These are phyloP conservation scores for Cutaneotrichosporon cyanovorans DNA, from an alignment of 1,284 basidiomycete species.

Conservation along the genomic window DNA sequence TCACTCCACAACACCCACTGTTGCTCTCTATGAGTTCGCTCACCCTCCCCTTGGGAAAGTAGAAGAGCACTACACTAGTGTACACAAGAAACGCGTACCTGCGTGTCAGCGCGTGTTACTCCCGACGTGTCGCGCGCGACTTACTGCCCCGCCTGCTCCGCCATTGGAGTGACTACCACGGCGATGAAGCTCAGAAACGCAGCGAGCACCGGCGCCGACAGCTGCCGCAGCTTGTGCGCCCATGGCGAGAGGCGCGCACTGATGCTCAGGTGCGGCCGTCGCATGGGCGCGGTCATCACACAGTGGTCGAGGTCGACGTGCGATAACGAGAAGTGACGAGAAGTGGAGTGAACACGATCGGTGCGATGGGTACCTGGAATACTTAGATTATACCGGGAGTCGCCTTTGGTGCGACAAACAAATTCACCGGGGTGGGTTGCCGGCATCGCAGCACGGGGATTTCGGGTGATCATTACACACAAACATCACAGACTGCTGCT, in stretches of 20 bases:
- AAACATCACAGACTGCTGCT: no score
- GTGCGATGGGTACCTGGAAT: no score
- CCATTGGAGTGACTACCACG: constrained; percentile 30
- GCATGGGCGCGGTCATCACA: neutral
- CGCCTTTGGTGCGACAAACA: no score
- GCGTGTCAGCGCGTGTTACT: neutral
- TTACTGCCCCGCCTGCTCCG: constrained; percentile 31
- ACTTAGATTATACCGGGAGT: no score
- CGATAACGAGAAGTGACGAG: no score
- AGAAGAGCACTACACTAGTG: constrained; percentile 43
- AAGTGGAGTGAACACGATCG: no score
- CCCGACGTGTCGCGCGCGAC: constrained; percentile 7
- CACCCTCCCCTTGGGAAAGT: constrained; percentile 41
- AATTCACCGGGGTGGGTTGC: no score
- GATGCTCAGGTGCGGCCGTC: neutral
- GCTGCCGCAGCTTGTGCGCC: constrained; percentile 4
- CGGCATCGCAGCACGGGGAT: no score
- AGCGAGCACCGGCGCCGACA: constrained; percentile 11
- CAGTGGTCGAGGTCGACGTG: no score
- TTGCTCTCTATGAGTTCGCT: constrained; percentile 39
- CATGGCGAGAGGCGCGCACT: constrained; percentile 11
- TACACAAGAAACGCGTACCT: constrained; percentile 44
- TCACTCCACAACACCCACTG: constrained; percentile 18
- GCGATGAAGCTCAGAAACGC: constrained; percentile 32
- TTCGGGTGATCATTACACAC: no score